phyloP scores from a whole-genome alignment of 1,139 yeast genomes.

The Hansenula anomala region DNA sequence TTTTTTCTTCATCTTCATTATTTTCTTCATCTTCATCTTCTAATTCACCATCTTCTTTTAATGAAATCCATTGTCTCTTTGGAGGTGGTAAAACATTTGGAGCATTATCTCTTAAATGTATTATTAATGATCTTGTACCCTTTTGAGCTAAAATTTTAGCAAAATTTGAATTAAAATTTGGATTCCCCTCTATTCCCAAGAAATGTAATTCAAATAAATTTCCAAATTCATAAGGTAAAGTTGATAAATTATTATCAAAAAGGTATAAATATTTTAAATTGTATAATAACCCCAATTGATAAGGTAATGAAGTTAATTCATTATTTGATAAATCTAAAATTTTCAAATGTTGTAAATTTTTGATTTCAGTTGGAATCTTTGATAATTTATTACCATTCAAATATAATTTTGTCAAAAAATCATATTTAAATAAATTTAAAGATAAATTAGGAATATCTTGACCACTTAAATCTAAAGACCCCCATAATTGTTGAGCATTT shows the following conservation, averaged over 20 bases:
- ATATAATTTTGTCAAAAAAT: slow-evolving; percentile 81
- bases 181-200: slow-evolving; percentile 92
- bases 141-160: slow-evolving; percentile 70
- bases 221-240: slow-evolving; percentile 83
- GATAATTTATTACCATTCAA: slow-evolving; percentile 81
- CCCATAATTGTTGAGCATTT: slow-evolving; percentile 73
- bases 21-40: slow-evolving; percentile 73
- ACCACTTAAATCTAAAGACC: slow-evolving; percentile 88
- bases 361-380: slow-evolving; percentile 63
- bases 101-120: slow-evolving; percentile 76
- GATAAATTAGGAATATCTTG: slow-evolving; percentile 73
- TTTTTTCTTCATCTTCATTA: slow-evolving; percentile 49
- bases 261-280: slow-evolving; percentile 77
- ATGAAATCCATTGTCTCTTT: slow-evolving; percentile 77
- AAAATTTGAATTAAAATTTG: slow-evolving; percentile 54
- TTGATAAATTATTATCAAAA: slow-evolving; percentile 77
- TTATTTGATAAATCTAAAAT: slow-evolving; percentile 86
- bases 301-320: slow-evolving; percentile 63
- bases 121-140: slow-evolving; percentile 81
- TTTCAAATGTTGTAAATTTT: slow-evolving; percentile 66
- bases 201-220: slow-evolving; percentile 79
- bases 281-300: slow-evolving; percentile 78
- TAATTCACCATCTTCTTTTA: slow-evolving; percentile 76
- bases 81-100: slow-evolving; percentile 62
- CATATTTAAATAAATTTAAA: slow-evolving; percentile 73